Percentiles rank a stretch among this genome's conserved stretches.
Conservation (phyloP, 2,329 filamentous ascomycete species). For the Pyrenophora teres region DNA sequence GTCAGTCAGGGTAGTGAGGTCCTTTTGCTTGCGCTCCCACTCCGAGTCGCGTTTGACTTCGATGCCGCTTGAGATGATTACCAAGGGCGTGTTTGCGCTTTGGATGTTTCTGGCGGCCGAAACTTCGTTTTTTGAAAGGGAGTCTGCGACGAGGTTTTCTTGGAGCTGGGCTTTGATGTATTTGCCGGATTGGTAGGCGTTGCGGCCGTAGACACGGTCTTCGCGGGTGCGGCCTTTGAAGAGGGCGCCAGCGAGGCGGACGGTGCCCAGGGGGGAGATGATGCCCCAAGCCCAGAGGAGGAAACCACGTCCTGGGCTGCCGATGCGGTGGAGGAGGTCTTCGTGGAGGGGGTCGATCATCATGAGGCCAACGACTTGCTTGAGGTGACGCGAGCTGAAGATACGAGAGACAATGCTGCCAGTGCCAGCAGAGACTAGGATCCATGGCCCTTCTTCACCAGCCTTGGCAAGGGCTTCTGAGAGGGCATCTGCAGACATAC, state of each 20-base stretch:
- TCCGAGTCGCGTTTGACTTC: conserved; percentile 67
- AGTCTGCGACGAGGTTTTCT: conserved; percentile 85
- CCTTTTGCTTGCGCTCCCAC: conserved; percentile 86
- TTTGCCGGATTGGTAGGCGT: conserved; percentile 79
- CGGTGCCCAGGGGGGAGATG: conserved; percentile 83
- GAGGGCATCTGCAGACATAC: conserved; percentile 87
- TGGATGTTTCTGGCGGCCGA: conserved; percentile 79
- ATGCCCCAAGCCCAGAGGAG: conserved; percentile 83
- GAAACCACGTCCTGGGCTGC: conserved; percentile 73
- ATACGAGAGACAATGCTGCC: conserved; percentile 89
- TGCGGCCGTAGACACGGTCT: conserved; percentile 83
- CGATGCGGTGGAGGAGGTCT: conserved; percentile 73
- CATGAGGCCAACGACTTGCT: conserved; percentile 76
- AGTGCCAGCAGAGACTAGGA: conserved; percentile 83
- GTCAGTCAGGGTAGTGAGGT: conserved; percentile 78
- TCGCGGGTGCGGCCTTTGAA: conserved; percentile 79
- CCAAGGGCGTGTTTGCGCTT: conserved; percentile 72
- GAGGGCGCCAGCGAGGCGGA: conserved; percentile 77
- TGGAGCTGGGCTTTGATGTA: conserved; percentile 89
- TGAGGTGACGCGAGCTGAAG: conserved; percentile 81
- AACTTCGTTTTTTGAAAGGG: conserved; percentile 83
- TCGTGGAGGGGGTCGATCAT: conserved; percentile 90
- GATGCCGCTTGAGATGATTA: conserved; percentile 80
- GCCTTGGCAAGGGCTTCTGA: conserved; percentile 81
- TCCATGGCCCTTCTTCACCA: conserved; percentile 85